phyloP scores from a whole-genome alignment of 352 stramenopile genomes.

The Phytophthora sojae region DNA sequence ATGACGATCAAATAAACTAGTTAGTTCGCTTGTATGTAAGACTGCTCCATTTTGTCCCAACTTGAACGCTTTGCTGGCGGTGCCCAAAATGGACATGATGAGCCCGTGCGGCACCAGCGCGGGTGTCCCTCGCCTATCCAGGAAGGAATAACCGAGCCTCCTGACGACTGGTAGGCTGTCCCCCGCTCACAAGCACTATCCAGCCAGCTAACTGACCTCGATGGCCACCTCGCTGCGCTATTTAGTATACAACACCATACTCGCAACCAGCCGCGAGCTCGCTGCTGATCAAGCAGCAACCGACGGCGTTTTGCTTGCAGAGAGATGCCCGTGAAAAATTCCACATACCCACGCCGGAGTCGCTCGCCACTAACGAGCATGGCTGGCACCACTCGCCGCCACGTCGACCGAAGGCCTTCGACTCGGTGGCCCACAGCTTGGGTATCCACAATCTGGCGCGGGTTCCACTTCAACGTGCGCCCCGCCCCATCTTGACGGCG shows the following conservation, averaged over 20 bases:
- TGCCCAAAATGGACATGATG: conserved; percentile 22
- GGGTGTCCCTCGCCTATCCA: background rate
- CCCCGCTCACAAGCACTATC: background rate
- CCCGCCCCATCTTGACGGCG: background rate
- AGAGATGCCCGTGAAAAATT: background rate
- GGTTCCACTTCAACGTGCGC: background rate
- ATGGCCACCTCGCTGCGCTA: background rate
- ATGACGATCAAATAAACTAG: conserved; percentile 16
- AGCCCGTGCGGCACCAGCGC: conserved; percentile 5
- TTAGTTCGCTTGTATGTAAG: conserved; percentile 5
- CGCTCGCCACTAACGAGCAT: background rate
- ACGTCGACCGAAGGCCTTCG: too few species aligned
- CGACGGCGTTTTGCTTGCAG: background rate
- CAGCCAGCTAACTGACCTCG: background rate
- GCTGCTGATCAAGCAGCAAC: background rate
- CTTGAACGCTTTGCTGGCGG: conserved; percentile 15
- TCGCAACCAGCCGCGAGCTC: background rate
- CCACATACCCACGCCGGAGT: background rate
- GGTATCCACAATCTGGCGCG: conserved; percentile 15
- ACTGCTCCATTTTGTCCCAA: background rate
- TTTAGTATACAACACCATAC: too few species aligned
- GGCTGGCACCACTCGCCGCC: background rate
- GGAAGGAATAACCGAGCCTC: conserved; percentile 14
- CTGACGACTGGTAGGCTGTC: conserved; percentile 12
- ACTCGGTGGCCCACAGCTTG: background rate